Base-by-base conservation (phyloP, 345 rosid genomes). In the Citrus reticulata region DNA sequence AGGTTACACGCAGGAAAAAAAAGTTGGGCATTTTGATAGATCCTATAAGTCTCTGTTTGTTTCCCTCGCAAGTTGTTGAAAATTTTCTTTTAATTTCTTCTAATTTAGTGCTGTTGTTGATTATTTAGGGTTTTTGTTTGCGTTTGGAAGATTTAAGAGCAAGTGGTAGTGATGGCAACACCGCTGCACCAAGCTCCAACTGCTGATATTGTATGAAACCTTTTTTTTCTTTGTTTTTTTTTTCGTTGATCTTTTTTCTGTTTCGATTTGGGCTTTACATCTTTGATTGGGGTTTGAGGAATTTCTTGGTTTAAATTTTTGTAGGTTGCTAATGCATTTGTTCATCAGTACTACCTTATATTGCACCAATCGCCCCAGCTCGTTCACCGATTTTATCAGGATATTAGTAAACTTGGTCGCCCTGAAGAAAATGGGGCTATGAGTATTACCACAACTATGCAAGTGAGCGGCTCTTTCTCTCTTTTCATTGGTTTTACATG, bases 321-420 rank as follows among this genome's bases (percentile, higher is more conserved):
- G 9, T 81, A 96, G 99, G 97, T 97, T 58, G 97, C 95, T 29
- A 92, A 92, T 85, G 98, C 98, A 2, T 97, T 97, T 84, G 99
- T 93, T 72, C 98, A 91, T 78, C 99, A 94, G 72, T 97, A 97
- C 83, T 97, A 94, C 90, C 91, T 81, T 68, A 93, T 97, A 64
- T 74, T 93, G 86, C 95, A 91, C 79, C 95, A 97, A 67, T 94
- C 99, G 1, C 98, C 99, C 1, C 90, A 88, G 83, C 92, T 85
- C 75, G 99, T 94, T 74, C 95, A 94, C 79, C 87, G 91, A 24
- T 97, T 97, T 90, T 97, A 97, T 85, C 99, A 97, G 80, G 98
- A 94, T 80, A 67, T 68, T 39, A 97, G 98, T 78, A 94, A 91
- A 91, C 93, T 97, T 83, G 95, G 99, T 65, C 98, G 98, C 32